These are phyloP conservation scores for Scleromitrula shiraiana DNA, from an alignment of 2,329 filamentous ascomycete genomes.

Conservation along the genomic window DNA sequence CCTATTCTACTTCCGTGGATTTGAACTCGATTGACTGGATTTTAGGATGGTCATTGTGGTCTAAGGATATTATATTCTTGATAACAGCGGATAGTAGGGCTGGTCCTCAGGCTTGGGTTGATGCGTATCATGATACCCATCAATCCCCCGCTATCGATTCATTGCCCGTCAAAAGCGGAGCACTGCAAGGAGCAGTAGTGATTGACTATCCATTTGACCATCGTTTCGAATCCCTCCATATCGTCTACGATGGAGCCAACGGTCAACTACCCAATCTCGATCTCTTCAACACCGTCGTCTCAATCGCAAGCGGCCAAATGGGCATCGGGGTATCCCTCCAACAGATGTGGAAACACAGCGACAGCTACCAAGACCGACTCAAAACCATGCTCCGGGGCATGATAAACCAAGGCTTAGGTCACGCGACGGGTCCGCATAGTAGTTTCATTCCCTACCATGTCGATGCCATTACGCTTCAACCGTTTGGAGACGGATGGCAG, in stretches of 20 bases:
- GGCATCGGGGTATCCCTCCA: slow-evolving; percentile 78
- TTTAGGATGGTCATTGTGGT: slow-evolving; percentile 89
- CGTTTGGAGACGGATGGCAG: slow-evolving; percentile 87
- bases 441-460: slow-evolving; percentile 97
- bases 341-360: slow-evolving; percentile 70
- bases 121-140: slow-evolving; percentile 92
- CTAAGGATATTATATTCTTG: slow-evolving; percentile 93
- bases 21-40: slow-evolving; percentile 9
- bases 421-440: slow-evolving; percentile 85
- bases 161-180: slow-evolving; percentile 83
- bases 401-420: slow-evolving; percentile 82
- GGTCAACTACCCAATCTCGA: slow-evolving; percentile 93
- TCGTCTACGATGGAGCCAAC: slow-evolving; percentile 93
- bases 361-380: slow-evolving; percentile 73
- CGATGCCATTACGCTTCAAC: slow-evolving; percentile 87
- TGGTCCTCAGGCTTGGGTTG: slow-evolving; percentile 93
- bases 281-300: slow-evolving; percentile 86
- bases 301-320: slow-evolving; percentile 86
- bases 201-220: slow-evolving; percentile 84
- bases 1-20: slow-evolving; percentile 14
- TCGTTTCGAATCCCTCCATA: slow-evolving; percentile 78
- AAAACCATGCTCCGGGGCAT: slow-evolving; percentile 87
- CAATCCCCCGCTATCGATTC: slow-evolving; percentile 61
- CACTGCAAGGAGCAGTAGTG: slow-evolving; percentile 86
- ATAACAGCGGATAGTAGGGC: slow-evolving; percentile 82